Conservation (phyloP, 1,284 basidiomycete genomes). For the Neonothopanus nambi region DNA sequence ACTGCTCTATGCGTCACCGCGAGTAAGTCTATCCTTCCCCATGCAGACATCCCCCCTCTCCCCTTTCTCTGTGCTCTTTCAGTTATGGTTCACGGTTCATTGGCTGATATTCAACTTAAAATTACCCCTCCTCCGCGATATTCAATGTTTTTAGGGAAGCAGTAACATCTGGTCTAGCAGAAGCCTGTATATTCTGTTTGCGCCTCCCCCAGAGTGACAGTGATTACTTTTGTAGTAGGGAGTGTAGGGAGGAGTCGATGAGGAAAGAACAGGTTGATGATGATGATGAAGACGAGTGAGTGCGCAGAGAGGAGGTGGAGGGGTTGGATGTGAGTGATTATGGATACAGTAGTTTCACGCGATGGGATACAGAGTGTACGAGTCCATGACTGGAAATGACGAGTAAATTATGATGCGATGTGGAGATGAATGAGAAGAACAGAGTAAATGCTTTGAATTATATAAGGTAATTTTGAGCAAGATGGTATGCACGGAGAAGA, state of each 20-base stretch:
- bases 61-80: neutral
- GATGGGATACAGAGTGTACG: too few relatives aligned
- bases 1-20: constrained; percentile 51
- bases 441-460: too few relatives aligned
- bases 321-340: too few relatives aligned
- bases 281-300: neutral
- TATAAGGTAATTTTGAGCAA: too few relatives aligned
- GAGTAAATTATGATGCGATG: too few relatives aligned
- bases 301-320: neutral
- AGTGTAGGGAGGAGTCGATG: constrained; percentile 50
- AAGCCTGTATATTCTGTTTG: constrained; percentile 54
- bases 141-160: constrained; percentile 40
- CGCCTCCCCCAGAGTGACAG: constrained; percentile 47
- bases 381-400: neutral
- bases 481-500: too few relatives aligned
- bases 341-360: too few relatives aligned
- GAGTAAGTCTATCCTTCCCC: constrained; percentile 38
- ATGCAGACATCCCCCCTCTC: neutral
- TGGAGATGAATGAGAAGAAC: too few relatives aligned
- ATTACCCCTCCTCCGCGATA: too few relatives aligned
- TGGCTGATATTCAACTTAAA: neutral
- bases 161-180: constrained; percentile 42
- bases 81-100: neutral
- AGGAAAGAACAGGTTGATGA: constrained; percentile 39
- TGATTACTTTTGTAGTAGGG: constrained; percentile 53